Conservation (phyloP, 2,329 filamentous ascomycete genomes). For the Parafenestella ontariensis region DNA sequence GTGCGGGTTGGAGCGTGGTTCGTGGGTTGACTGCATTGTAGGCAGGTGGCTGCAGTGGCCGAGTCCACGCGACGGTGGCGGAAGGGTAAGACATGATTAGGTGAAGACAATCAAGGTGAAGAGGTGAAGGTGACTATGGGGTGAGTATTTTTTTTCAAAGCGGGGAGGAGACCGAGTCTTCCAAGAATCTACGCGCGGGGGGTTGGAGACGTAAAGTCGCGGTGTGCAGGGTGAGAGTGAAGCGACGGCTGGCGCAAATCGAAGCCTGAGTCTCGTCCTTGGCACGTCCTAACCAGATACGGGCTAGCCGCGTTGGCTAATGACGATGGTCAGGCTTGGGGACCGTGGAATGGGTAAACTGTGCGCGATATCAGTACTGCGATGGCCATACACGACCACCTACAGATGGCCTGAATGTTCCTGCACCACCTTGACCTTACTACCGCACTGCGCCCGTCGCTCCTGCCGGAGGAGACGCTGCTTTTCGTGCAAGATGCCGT, state of each 20-base stretch:
- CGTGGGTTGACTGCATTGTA: constrained; percentile 57
- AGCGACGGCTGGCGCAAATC: constrained; percentile 24
- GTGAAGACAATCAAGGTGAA: constrained; percentile 10
- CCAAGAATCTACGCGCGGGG: neutral
- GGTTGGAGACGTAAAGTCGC: constrained; percentile 10
- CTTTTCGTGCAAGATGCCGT: constrained; percentile 98
- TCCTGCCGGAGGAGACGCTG: constrained; percentile 91
- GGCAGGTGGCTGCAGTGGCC: constrained; percentile 45
- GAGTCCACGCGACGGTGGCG: constrained; percentile 36
- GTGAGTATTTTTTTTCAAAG: constrained; percentile 23
- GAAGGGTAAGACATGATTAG: constrained; percentile 40
- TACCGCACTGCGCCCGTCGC: constrained; percentile 89
- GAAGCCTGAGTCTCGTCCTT: constrained; percentile 10
- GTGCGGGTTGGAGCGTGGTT: constrained; percentile 40
- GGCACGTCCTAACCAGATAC: constrained; percentile 11
- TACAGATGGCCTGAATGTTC: constrained; percentile 78
- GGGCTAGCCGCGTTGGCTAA: constrained; percentile 15
- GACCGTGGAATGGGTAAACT: constrained; percentile 8
- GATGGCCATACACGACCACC: constrained; percentile 20
- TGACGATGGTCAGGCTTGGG: constrained; percentile 30
- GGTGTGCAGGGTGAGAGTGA: constrained; percentile 28
- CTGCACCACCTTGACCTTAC: constrained; percentile 95
- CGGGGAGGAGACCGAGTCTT: neutral
- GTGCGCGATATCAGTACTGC: constrained; percentile 11
- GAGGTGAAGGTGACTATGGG: constrained; percentile 9